Evolutionary conservation across 805 yeast genomes (phyloP), one percentile per base, ranked within the genome.

Genomic region (Nematodospora valgi): DNA sequence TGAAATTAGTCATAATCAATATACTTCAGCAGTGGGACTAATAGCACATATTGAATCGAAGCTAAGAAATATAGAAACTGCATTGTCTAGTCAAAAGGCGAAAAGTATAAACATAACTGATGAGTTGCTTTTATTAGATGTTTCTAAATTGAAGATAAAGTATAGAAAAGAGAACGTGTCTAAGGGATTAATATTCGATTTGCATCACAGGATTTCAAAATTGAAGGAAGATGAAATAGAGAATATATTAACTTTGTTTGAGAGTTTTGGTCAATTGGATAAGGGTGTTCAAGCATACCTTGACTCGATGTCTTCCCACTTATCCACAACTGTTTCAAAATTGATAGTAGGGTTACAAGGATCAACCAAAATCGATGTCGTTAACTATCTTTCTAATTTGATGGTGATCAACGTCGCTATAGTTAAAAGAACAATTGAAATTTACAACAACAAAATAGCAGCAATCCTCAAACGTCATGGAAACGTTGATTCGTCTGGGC

Each of bases 1-100:
- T 10, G 68, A 68, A 36, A 66, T 83, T 17, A 81, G 86, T 8
- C 80, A 82, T 47, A 72, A 75, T 35, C 68, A 72, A 37, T 81
- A 71, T 46, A 58, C 52, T 33, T 64, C 61, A 27, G 67, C 76
- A 4, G 74, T 72, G 13, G 70, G 69, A 6, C 48, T 62, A 18
- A 55, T 68, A 27, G 52, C 51, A 20, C 63, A 62, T 41, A 63
- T 66, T 25, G 70, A 65, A 35, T 44, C 48, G 10, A 57, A 60
- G 35, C 44, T 67, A 14, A 34, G 40, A 5, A 47, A 43, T 15
- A 55, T 61, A 8, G 69, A 66, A 36, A 46, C 41, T 12, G 51
- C 56, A 32, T 27, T 58, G 25, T 27, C 40, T 4, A 30, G 24
- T 15, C 37, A 27, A 23, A 28, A 27, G 9, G 18, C 24, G 10